phyloP scores from a whole-genome alignment of 805 yeast genomes.

The Cyberlindnera americana region DNA sequence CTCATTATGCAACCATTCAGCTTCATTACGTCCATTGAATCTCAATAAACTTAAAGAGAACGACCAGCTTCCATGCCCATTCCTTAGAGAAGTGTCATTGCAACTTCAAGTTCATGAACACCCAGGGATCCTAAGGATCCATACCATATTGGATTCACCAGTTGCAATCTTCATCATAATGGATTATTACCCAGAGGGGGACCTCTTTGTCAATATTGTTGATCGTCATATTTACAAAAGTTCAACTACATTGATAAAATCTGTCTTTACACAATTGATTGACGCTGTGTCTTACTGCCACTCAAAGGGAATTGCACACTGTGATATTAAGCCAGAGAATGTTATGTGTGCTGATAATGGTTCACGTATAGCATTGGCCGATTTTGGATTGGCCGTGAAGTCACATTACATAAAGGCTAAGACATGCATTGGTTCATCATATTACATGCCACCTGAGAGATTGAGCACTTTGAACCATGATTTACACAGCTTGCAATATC shows the following conservation, averaged over 20 bases:
- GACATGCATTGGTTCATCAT: slow-evolving; percentile 80
- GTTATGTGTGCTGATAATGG: slow-evolving; percentile 63
- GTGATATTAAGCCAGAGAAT: slow-evolving; percentile 96
- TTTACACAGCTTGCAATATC: slow-evolving; percentile 37
- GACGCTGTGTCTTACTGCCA: slow-evolving; percentile 85
- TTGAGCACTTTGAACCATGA: slow-evolving; percentile 34
- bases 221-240: slow-evolving; percentile 57
- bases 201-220: slow-evolving; percentile 80
- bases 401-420: slow-evolving; percentile 56
- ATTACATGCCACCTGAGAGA: slow-evolving; percentile 93
- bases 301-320: slow-evolving; percentile 77
- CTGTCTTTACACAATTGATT: slow-evolving; percentile 69
- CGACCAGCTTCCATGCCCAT: slow-evolving; percentile 26
- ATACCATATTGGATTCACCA: slow-evolving; percentile 63
- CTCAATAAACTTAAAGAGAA: slow-evolving; percentile 23
- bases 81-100: slow-evolving; percentile 62
- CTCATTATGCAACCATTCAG: neutral
- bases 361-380: slow-evolving; percentile 61
- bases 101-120: slow-evolving; percentile 76
- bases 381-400: slow-evolving; percentile 84
- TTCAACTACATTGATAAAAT: slow-evolving; percentile 45
- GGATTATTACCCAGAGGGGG: slow-evolving; percentile 87
- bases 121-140: slow-evolving; percentile 73
- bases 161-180: slow-evolving; percentile 64
- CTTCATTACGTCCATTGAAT: slow-evolving; percentile 16